These are phyloP conservation scores for Fraxinus cuspidata DNA, from an alignment of 257 asterid species.

Conservation along the genomic window DNA sequence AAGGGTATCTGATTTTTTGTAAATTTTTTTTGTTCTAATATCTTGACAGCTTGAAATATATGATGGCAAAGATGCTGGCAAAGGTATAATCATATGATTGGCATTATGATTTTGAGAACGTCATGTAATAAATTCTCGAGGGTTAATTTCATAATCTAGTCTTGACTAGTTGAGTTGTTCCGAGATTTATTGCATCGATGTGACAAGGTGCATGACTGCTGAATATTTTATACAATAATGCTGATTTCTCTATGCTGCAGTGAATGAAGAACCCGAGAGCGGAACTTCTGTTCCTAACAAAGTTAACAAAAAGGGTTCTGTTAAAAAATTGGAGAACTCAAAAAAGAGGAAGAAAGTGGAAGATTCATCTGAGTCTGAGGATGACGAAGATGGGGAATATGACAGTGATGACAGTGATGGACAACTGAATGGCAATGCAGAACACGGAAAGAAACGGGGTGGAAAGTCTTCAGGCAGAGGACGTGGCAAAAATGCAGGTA, in stretches of 20 bases:
- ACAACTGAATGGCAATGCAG: constrained; percentile 50
- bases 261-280: constrained; percentile 40
- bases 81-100: constrained; percentile 51
- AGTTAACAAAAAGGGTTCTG: constrained; percentile 39
- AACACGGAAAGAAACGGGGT: constrained; percentile 27
- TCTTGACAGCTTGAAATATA: constrained; percentile 73
- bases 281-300: constrained; percentile 38
- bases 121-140: neutral
- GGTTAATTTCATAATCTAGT: no score
- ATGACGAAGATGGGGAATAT: constrained; percentile 44
- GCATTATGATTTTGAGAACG: neutral
- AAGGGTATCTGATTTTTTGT: constrained; percentile 30
- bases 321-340: constrained; percentile 40
- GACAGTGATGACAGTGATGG: constrained; percentile 5
- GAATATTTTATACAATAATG: neutral
- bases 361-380: constrained; percentile 62
- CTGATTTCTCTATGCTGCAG: constrained; percentile 40
- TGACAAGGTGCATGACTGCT: neutral
- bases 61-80: constrained; percentile 79
- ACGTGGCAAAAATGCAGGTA: constrained; percentile 47
- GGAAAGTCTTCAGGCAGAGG: constrained; percentile 52
- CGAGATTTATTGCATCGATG: no score
- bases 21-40: neutral
- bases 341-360: constrained; percentile 70
- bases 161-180: no score